These are phyloP conservation scores for Candida sonorensis DNA, from an alignment of 805 yeast species.

Conservation along the genomic window DNA sequence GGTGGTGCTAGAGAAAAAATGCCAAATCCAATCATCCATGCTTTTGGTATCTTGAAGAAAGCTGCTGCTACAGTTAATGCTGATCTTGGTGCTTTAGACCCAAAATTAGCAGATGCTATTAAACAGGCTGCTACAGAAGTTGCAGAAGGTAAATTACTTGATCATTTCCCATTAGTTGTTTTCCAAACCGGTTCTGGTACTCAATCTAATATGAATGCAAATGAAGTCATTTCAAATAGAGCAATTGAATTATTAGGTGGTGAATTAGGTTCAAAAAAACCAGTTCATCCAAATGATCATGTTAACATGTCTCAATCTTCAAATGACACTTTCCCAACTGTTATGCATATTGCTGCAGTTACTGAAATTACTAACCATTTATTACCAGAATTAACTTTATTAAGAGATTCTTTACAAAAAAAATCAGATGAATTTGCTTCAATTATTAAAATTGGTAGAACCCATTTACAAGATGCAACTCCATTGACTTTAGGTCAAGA, in stretches of 20 bases:
- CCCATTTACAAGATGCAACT: slow-evolving; percentile 97
- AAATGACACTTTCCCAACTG: slow-evolving; percentile 98
- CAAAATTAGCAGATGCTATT: slow-evolving; percentile 77
- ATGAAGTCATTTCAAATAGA: slow-evolving; percentile 96
- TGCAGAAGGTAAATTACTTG: slow-evolving; percentile 80
- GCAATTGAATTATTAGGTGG: slow-evolving; percentile 97
- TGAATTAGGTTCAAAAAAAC: slow-evolving; percentile 80
- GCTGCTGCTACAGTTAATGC: slow-evolving; percentile 91
- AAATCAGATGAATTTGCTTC: slow-evolving; percentile 77
- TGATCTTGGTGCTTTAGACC: slow-evolving; percentile 74
- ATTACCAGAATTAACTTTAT: slow-evolving; percentile 70
- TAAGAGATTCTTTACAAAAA: slow-evolving; percentile 69
- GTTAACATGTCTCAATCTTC: slow-evolving; percentile 98
- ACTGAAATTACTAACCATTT: slow-evolving; percentile 71
- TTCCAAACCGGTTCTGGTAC: slow-evolving; percentile 99
- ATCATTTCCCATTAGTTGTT: slow-evolving; percentile 95
- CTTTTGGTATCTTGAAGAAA: slow-evolving; percentile 91
- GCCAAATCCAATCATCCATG: slow-evolving; percentile 86
- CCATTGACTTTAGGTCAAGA: slow-evolving; percentile 97
- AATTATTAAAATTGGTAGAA: slow-evolving; percentile 96
- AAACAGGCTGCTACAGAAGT: slow-evolving; percentile 95
- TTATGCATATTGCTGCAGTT: slow-evolving; percentile 98
- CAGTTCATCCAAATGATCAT: slow-evolving; percentile 98
- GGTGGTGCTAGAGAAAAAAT: slow-evolving; percentile 88
- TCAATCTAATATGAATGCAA: slow-evolving; percentile 98